Conservation (phyloP, 2,329 filamentous ascomycete species). For the Pseudophaeomoniella oleicola region DNA sequence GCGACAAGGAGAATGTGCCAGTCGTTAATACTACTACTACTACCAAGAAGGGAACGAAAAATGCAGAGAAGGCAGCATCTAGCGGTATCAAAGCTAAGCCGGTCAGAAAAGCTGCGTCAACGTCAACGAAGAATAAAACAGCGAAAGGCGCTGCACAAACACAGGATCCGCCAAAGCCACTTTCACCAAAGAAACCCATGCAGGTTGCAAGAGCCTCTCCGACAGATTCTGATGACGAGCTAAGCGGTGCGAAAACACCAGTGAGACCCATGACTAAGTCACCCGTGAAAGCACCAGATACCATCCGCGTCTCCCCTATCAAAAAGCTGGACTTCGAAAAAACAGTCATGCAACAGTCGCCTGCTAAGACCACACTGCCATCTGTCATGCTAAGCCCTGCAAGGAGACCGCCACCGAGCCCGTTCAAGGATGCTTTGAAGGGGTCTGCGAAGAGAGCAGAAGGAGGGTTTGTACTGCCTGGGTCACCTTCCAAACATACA, state of each 20-base stretch:
- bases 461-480: constrained; percentile 8
- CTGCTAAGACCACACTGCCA: constrained; percentile 2
- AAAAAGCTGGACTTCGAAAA: constrained; percentile 22
- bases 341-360: constrained; percentile 5
- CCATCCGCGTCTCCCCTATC: constrained; percentile 17
- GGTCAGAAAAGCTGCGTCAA: constrained; percentile 24
- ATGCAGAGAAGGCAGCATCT: constrained; percentile 12
- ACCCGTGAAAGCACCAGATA: constrained; percentile 18
- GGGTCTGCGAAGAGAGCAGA: constrained; percentile 23
- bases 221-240: constrained; percentile 24
- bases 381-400: constrained; percentile 28
- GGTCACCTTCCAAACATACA: constrained; percentile 9
- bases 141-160: constrained; percentile 13
- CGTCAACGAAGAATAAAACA: constrained; percentile 17
- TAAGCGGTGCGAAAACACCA: constrained; percentile 21
- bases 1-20: constrained; percentile 24
- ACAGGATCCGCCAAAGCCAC: constrained; percentile 16
- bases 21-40: constrained; percentile 12
- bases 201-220: constrained; percentile 27
- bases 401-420: constrained; percentile 26
- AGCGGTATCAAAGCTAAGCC: constrained; percentile 29
- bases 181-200: constrained; percentile 34
- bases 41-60: constrained; percentile 14
- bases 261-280: constrained; percentile 16
- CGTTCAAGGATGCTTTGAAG: constrained; percentile 26